Evolutionary conservation across 805 yeast genomes (phyloP).

Genomic region (Pichia phayaonensis): DNA sequence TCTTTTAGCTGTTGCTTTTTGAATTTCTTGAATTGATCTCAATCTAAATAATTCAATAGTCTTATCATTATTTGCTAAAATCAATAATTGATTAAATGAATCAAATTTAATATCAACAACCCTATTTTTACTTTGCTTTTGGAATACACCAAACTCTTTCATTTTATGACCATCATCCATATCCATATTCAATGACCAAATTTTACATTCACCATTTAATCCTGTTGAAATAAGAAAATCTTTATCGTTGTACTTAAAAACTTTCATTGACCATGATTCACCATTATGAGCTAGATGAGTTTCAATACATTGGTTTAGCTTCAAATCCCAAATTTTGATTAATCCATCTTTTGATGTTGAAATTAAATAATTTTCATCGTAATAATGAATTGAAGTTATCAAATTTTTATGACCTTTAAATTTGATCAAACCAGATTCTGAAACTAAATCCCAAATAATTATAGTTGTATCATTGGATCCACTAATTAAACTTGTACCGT

Average conservation of each 20-base stretch:
- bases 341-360: slow-evolving; percentile 85
- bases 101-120: slow-evolving; percentile 54
- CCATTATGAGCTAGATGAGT: slow-evolving; percentile 91
- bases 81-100: slow-evolving; percentile 43
- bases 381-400: slow-evolving; percentile 65
- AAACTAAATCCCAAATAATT: slow-evolving; percentile 91
- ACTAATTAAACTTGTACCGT: slow-evolving; percentile 79
- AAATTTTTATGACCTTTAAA: slow-evolving; percentile 85
- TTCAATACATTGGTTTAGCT: slow-evolving; percentile 82
- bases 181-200: slow-evolving; percentile 67
- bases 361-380: slow-evolving; percentile 55
- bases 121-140: slow-evolving; percentile 70
- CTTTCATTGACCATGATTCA: slow-evolving; percentile 83
- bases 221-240: slow-evolving; percentile 62
- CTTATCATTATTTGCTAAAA: slow-evolving; percentile 72
- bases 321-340: slow-evolving; percentile 88
- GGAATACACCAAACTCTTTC: slow-evolving; percentile 58
- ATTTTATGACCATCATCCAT: slow-evolving; percentile 32
- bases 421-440: slow-evolving; percentile 82
- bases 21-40: slow-evolving; percentile 68
- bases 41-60: slow-evolving; percentile 74
- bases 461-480: slow-evolving; percentile 83
- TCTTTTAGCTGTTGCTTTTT: slow-evolving; percentile 69
- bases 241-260: slow-evolving; percentile 32
- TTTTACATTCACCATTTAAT: slow-evolving; percentile 69